phyloP scores from a whole-genome alignment of 225 moss, liverwort and hornwort species.

The Pseudoscleropodium purum region DNA sequence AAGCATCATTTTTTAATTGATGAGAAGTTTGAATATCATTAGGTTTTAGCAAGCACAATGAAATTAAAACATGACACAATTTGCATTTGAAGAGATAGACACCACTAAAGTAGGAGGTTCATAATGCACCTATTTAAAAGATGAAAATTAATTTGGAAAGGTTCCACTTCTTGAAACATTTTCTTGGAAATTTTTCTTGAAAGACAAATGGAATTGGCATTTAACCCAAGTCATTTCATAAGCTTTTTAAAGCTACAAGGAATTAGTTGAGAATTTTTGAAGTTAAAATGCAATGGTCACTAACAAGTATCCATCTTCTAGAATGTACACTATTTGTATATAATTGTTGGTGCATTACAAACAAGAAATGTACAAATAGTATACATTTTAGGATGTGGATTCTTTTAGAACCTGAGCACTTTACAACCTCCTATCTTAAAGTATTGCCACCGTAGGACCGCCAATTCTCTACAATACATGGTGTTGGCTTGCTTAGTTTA shows the following conservation, averaged over 20 bases:
- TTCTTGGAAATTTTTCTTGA: neutral
- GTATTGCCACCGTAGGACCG: too few relatives aligned
- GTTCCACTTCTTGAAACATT: neutral
- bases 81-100: neutral
- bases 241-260: neutral
- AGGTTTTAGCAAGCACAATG: neutral
- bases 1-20: neutral
- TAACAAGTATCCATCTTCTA: neutral
- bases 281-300: neutral
- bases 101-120: rapidly evolving
- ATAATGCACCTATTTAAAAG: neutral
- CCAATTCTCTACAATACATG: too few relatives aligned
- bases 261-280: neutral
- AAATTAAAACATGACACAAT: rapidly evolving
- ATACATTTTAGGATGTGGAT: rapidly evolving
- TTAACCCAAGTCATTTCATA: neutral
- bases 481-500: too few relatives aligned
- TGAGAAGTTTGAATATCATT: neutral
- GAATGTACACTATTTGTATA: neutral
- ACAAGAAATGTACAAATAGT: neutral
- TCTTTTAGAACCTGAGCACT: too few relatives aligned
- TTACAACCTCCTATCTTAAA: too few relatives aligned
- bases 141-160: neutral
- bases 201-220: neutral
- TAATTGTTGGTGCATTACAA: neutral